phyloP scores from a whole-genome alignment of 768 basidiomycete genomes.

The Phlebiopsis gigantea region DNA sequence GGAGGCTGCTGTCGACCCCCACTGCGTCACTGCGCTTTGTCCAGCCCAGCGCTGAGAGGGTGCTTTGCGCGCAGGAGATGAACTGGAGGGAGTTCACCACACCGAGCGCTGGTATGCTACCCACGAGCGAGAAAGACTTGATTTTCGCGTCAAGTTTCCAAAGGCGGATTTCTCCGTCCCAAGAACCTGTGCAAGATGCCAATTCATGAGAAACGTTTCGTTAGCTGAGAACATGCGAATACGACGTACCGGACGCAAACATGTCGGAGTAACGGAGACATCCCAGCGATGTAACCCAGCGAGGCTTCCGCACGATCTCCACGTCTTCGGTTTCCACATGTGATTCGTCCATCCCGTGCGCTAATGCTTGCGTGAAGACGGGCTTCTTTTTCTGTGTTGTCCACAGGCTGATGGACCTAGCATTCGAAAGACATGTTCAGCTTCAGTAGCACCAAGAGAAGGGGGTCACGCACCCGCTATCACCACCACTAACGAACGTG shows the following conservation, averaged over 20 bases:
- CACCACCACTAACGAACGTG: slow-evolving; percentile 90
- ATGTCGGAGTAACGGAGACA: slow-evolving; percentile 84
- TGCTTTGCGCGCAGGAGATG: slow-evolving; percentile 29
- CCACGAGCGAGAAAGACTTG: slow-evolving; percentile 67
- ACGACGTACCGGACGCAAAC: slow-evolving; percentile 74
- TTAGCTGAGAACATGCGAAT: not conserved
- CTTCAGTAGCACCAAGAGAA: too few relatives aligned
- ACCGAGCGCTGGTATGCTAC: slow-evolving; percentile 63
- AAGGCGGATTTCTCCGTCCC: slow-evolving; percentile 84
- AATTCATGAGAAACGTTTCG: slow-evolving; percentile 1
- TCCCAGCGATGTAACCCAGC: slow-evolving; percentile 89
- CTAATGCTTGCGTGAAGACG: slow-evolving; percentile 76
- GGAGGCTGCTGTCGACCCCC: slow-evolving; percentile 2
- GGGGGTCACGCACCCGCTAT: slow-evolving; percentile 74
- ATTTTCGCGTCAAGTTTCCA: slow-evolving; percentile 86
- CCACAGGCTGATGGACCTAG: slow-evolving; percentile 90
- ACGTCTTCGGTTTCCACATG: slow-evolving; percentile 69
- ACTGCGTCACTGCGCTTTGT: not conserved
- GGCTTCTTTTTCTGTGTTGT: slow-evolving; percentile 92
- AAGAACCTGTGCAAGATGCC: slow-evolving; percentile 65
- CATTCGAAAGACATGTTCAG: not conserved
- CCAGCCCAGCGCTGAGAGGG: not conserved
- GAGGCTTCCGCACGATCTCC: slow-evolving; percentile 64
- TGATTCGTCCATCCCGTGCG: slow-evolving; percentile 79
- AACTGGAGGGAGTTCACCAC: slow-evolving; percentile 91